Base-by-base conservation (phyloP, 768 basidiomycete genomes). In the Kwoniella europaea region DNA sequence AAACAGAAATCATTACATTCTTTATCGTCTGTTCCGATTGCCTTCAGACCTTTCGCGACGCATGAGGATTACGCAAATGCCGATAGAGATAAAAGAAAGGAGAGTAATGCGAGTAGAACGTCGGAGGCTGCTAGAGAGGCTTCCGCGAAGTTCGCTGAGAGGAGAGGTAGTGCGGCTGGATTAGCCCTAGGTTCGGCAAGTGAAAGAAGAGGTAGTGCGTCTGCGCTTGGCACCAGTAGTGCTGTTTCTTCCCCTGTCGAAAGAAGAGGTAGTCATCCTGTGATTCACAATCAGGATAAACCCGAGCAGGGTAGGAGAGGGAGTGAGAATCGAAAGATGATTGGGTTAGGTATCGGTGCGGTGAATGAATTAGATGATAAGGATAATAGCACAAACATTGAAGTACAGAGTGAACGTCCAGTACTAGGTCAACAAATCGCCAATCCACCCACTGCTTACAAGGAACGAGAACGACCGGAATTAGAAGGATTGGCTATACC, bases 1-100 rank as follows among this genome's bases (percentile, higher is more conserved):
- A 67, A 67, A 46, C 65, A 59, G n/a, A 67, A 67, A 35, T 67
- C 65, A 3, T 9, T 67, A n/a, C 65, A 67, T 50, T 57, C 42
- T 35, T 41, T 67, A 13, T 67, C 65, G 9, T 59, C 56, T 10
- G 57, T 67, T 5, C 65, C 65, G 6, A 20, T 43, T n/a, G 65
- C 65, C 13, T 67, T 67, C 27, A 41, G 65, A 52, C 65, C 65
- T 12, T 67, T 67, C 27, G 65, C 65, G 13, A 46, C 35, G 27
- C 20, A 43, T 18, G 59, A 61, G 6, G 59, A 61, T 43, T 61
- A 58, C n/a, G 42, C 4, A 3, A 59, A 61, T 42, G 42, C 18
- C 3, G 54, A 55, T n/a, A 41, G 24, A 4, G 24, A 42, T 61
- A 22, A 22, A n/a, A n/a, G 59, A 22, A 61, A 61, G 41, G 59